A percentile compares a stretch with the other conserved stretches of the same genome.
These are phyloP conservation scores for Cyamopsis tetragonoloba DNA, from an alignment of 306 rosid genomes.

Conservation along the genomic window DNA sequence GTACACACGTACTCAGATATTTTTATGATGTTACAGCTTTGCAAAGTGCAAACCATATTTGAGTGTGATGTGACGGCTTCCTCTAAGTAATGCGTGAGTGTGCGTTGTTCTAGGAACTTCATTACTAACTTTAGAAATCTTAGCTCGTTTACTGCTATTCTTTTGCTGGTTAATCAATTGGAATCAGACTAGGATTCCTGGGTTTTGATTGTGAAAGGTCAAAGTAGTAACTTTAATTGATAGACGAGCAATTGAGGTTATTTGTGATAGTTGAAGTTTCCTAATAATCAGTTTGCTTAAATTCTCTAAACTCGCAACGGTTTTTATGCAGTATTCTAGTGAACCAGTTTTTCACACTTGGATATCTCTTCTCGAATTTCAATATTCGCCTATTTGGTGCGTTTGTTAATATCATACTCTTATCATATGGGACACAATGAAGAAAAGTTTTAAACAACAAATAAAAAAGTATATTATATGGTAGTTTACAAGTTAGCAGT, in stretches of 20 bases:
- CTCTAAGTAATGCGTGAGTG: neutral
- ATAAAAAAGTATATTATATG: neutral
- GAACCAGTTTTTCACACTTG: neutral
- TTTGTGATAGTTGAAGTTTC: too few relatives aligned
- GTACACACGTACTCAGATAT: neutral
- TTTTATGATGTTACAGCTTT: neutral
- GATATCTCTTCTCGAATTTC: neutral
- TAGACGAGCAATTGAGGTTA: neutral
- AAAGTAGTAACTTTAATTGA: neutral
- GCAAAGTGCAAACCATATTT: neutral
- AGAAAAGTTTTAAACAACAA: neutral
- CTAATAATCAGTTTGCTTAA: neutral
- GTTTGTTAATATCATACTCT: neutral
- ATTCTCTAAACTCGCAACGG: neutral
- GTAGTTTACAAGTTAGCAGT: neutral
- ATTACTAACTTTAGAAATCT: neutral
- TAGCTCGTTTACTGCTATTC: neutral
- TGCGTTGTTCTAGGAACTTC: neutral
- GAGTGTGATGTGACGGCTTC: too few relatives aligned
- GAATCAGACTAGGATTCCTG: neutral
- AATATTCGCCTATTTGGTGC: neutral
- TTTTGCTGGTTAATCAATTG: slow-evolving; percentile 3
- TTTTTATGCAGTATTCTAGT: neutral
- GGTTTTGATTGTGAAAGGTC: neutral
- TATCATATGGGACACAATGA: neutral